Evolutionary conservation across 106 monocot species (phyloP).

Genomic region (Allium fistulosum): DNA sequence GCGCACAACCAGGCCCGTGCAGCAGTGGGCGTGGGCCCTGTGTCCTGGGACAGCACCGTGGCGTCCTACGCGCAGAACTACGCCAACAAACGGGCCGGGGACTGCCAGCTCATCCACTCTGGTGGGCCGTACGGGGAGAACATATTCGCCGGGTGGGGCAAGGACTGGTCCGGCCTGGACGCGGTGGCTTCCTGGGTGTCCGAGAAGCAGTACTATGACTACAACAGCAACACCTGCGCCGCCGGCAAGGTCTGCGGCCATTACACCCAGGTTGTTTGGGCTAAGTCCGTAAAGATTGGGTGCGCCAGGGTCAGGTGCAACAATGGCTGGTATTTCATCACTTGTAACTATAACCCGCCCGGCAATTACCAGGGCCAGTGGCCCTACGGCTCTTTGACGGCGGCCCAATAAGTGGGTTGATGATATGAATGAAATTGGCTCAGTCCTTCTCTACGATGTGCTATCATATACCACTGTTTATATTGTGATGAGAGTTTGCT

Average conservation of each 20-base stretch:
- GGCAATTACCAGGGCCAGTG: conserved; percentile 30
- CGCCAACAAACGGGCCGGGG: not conserved
- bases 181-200: conserved; percentile 23
- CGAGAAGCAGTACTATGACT: conserved; percentile 31
- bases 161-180: conserved; percentile 11
- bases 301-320: conserved; percentile 34
- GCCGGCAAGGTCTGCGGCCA: conserved; percentile 24
- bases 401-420: too few species aligned
- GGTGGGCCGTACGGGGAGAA: conserved; percentile 16
- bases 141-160: conserved; percentile 37
- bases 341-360: conserved; percentile 33
- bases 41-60: not conserved
- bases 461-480: too few species aligned
- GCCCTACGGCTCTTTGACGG: conserved; percentile 12
- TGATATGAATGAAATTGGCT: too few species aligned
- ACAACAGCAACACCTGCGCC: conserved; percentile 23
- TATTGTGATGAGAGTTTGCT: too few species aligned
- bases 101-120: conserved; percentile 4
- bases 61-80: not conserved
- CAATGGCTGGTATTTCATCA: conserved; percentile 26
- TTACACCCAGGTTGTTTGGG: conserved; percentile 61
- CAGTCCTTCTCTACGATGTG: too few species aligned
- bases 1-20: not conserved
- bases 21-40: not conserved
- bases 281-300: conserved; percentile 21